These are phyloP conservation scores for Leptographium radiaticola DNA, from an alignment of 2,329 filamentous ascomycete species.

Conservation along the genomic window DNA sequence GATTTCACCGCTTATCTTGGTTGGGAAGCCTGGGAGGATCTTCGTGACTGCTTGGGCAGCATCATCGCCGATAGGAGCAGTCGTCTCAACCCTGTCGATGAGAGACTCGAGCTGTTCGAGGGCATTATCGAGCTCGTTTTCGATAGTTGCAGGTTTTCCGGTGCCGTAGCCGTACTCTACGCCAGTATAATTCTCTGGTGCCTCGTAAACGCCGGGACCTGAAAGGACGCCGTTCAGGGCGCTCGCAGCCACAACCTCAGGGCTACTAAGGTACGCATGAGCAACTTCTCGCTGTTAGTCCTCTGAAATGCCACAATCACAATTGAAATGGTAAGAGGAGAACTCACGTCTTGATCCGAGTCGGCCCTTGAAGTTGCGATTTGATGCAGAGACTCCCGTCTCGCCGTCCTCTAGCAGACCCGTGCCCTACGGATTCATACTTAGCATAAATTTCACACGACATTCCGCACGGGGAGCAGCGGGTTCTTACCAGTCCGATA, in stretches of 20 bases:
- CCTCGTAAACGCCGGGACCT: slow-evolving; percentile 66
- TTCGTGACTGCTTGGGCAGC: slow-evolving; percentile 34
- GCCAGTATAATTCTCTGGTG: too few relatives aligned
- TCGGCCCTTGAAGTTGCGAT: slow-evolving; percentile 83
- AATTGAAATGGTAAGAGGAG: too few relatives aligned
- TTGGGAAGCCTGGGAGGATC: slow-evolving; percentile 75
- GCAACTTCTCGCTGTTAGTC: too few relatives aligned
- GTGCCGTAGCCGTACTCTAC: too few relatives aligned
- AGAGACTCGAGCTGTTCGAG: slow-evolving; percentile 60
- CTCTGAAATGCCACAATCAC: too few relatives aligned
- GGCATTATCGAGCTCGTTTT: too few relatives aligned
- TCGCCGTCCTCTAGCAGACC: slow-evolving; percentile 78
- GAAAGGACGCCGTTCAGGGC: slow-evolving; percentile 60
- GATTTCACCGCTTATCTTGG: slow-evolving; percentile 73
- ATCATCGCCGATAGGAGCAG: slow-evolving; percentile 34
- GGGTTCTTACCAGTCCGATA: slow-evolving; percentile 72
- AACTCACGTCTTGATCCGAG: slow-evolving; percentile 84
- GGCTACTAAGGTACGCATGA: slow-evolving; percentile 77
- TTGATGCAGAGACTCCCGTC: slow-evolving; percentile 73
- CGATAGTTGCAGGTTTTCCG: too few relatives aligned
- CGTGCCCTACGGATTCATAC: too few relatives aligned
- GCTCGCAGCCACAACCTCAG: slow-evolving; percentile 85
- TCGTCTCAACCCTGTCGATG: slow-evolving; percentile 51
- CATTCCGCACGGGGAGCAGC: too few relatives aligned
- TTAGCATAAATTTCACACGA: too few relatives aligned